Conservation (phyloP, 2,329 filamentous ascomycete species). For the Pseudogymnoascus sp. region DNA sequence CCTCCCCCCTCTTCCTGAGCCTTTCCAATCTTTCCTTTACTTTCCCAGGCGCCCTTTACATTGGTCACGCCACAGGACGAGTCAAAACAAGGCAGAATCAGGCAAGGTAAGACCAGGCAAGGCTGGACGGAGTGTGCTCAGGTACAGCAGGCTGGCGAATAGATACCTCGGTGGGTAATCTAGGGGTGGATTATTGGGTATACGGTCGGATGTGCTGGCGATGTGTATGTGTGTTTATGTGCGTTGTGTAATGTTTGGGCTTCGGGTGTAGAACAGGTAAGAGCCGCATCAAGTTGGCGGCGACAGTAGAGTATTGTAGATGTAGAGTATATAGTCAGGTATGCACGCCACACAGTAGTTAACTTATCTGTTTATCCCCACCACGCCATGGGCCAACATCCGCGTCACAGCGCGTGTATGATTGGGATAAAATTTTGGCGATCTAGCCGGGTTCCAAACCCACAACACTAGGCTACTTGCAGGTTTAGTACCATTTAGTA, state of each 20-base stretch:
- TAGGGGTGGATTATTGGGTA: conserved; percentile 1
- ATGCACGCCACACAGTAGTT: not conserved
- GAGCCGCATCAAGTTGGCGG: not conserved
- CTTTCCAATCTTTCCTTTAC: not conserved
- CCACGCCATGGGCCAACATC: not conserved
- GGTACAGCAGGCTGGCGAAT: not conserved
- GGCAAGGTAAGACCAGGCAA: not conserved
- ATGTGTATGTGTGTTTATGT: not conserved
- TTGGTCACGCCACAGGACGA: not conserved
- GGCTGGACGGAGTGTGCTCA: not conserved
- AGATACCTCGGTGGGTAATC: not conserved
- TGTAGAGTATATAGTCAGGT: not conserved
- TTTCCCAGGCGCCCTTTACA: not conserved
- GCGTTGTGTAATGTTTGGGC: not conserved
- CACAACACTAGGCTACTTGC: not conserved
- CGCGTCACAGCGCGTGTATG: conserved; percentile 1
- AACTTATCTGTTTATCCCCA: not conserved
- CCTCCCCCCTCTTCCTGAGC: not conserved
- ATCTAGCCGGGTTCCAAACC: not conserved
- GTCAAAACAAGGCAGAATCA: not conserved
- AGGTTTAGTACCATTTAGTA: not conserved
- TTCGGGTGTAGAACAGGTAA: not conserved
- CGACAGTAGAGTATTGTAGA: not conserved
- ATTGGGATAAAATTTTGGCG: not conserved
- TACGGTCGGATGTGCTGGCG: not conserved